A percentile compares a stretch with the other conserved stretches of the same genome.
Conservation (phyloP, 352 stramenopile genomes). For the Phytopythium mirpurense region DNA sequence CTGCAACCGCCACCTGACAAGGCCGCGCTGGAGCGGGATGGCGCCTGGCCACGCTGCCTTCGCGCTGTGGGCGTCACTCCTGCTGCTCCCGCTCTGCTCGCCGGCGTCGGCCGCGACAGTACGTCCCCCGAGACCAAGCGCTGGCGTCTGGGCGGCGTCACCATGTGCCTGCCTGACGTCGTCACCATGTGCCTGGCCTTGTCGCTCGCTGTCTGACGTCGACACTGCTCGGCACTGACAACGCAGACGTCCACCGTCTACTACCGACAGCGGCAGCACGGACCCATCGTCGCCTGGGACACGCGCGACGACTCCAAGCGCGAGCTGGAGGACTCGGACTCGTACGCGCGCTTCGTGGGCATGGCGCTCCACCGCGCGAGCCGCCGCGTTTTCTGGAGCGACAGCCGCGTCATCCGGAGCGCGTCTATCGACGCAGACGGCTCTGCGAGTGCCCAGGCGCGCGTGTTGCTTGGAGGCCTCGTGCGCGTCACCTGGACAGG, state of each 20-base stretch:
- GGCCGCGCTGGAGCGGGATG: too few species aligned
- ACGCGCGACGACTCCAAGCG: constrained; percentile 24
- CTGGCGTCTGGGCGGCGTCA: too few species aligned
- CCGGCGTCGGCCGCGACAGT: background rate
- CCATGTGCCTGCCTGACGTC: too few species aligned
- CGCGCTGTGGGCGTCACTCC: background rate
- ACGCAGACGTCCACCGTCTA: constrained; percentile 51
- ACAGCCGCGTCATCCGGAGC: constrained; percentile 38
- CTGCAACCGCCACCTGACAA: background rate
- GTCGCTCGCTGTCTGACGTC: too few species aligned
- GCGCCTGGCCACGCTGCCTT: too few species aligned
- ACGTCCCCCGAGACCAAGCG: background rate
- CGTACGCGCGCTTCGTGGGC: constrained; percentile 40
- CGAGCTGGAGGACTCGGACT: constrained; percentile 28
- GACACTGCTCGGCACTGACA: too few species aligned
- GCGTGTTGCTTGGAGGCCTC: constrained; percentile 35
- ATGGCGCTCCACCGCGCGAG: constrained; percentile 32
- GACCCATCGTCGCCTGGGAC: constrained; percentile 52
- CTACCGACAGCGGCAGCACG: constrained; percentile 42
- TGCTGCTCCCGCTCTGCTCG: background rate
- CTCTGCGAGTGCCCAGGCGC: constrained; percentile 3
- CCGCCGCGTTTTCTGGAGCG: constrained; percentile 51
- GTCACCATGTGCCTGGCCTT: too few species aligned
- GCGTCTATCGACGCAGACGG: constrained; percentile 5
- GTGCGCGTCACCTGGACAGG: constrained; percentile 45